Evolutionary conservation across 2,329 filamentous ascomycete genomes (phyloP).

Genomic region (Colletotrichum sp.): DNA sequence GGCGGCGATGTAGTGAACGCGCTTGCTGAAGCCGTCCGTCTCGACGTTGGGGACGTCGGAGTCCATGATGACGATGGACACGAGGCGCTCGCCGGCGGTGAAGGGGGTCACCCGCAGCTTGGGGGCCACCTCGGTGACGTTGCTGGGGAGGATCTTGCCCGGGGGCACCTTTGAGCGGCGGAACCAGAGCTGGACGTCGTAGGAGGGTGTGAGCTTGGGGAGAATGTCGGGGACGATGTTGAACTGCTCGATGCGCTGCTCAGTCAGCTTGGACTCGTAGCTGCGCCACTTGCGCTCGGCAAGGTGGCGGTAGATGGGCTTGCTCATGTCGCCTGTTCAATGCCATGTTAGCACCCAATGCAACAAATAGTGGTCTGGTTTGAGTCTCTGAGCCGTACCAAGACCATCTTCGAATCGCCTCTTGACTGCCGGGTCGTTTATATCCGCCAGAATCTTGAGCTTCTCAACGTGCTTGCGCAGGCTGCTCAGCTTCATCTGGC

Average conservation of each 20-base stretch:
- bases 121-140: constrained; percentile 74
- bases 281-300: constrained; percentile 87
- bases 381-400: constrained; percentile 59
- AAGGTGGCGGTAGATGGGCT: constrained; percentile 92
- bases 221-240: constrained; percentile 88
- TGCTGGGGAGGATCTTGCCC: constrained; percentile 79
- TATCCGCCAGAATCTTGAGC: constrained; percentile 88
- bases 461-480: constrained; percentile 76
- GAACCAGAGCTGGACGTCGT: constrained; percentile 85
- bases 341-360: not conserved
- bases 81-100: constrained; percentile 78
- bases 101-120: constrained; percentile 86
- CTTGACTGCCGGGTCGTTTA: constrained; percentile 94
- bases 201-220: constrained; percentile 76
- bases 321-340: constrained; percentile 83
- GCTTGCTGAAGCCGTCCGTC: constrained; percentile 76
- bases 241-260: constrained; percentile 88
- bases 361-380: not conserved
- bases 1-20: constrained; percentile 86
- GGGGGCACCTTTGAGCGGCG: constrained; percentile 71
- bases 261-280: constrained; percentile 79
- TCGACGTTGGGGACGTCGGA: constrained; percentile 85
- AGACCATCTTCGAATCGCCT: constrained; percentile 90
- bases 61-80: constrained; percentile 87
- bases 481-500: constrained; percentile 70